phyloP scores from a whole-genome alignment of 495 filamentous ascomycete species.

The Xylaria intraflava region DNA sequence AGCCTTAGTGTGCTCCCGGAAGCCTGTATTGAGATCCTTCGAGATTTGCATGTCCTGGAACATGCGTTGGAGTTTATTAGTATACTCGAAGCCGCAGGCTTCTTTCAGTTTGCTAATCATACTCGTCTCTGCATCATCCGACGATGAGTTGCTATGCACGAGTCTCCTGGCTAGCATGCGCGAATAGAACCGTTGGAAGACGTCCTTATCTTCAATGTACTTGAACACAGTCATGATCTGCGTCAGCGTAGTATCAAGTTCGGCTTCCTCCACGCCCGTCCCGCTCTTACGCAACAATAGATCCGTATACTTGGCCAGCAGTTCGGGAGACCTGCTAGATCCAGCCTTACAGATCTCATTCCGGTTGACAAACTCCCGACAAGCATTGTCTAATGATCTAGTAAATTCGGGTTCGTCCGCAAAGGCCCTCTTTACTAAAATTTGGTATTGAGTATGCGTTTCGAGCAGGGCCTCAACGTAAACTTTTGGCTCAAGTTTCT shows the following conservation, averaged over 20 bases:
- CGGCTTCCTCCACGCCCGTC: constrained; percentile 83
- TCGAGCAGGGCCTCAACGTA: constrained; percentile 94
- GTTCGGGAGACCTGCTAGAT: constrained; percentile 85
- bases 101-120: constrained; percentile 99
- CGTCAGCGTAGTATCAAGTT: constrained; percentile 82
- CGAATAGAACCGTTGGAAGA: constrained; percentile 99
- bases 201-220: constrained; percentile 99
- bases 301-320: constrained; percentile 96
- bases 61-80: constrained; percentile 98
- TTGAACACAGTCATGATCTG: constrained; percentile 99
- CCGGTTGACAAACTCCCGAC: constrained; percentile 94
- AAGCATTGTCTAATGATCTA: constrained; percentile 91
- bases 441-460: constrained; percentile 87
- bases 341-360: constrained; percentile 91
- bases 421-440: constrained; percentile 86
- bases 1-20: constrained; percentile 51
- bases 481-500: constrained; percentile 88
- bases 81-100: constrained; percentile 97
- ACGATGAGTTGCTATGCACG: constrained; percentile 89
- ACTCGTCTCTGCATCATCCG: constrained; percentile 94
- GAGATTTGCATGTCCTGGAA: constrained; percentile 99
- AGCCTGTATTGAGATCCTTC: constrained; percentile 86
- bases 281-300: constrained; percentile 86
- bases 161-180: constrained; percentile 91
- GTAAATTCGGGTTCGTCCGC: constrained; percentile 96